These are phyloP conservation scores for Serendipita sp. DNA, from an alignment of 768 basidiomycete species.

Conservation along the genomic window DNA sequence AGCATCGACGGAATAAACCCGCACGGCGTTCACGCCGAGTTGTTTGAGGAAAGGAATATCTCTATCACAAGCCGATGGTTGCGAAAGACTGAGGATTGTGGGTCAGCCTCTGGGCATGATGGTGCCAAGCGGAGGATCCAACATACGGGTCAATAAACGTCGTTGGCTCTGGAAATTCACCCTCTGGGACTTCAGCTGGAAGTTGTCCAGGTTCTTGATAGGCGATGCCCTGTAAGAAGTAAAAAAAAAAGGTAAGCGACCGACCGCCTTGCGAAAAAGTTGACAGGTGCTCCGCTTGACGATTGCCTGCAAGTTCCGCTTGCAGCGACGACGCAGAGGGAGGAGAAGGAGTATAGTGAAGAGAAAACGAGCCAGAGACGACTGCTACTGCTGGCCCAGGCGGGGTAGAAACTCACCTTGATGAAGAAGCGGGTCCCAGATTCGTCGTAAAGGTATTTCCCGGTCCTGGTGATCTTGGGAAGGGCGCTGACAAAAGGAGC, in stretches of 20 bases:
- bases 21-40: conserved; percentile 65
- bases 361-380: neutral
- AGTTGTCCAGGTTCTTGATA: neutral
- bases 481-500: conserved; percentile 47
- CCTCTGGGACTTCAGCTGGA: conserved; percentile 18
- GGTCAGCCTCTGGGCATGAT: conserved; percentile 40
- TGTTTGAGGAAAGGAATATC: conserved; percentile 65
- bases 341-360: neutral
- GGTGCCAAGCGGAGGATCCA: conserved; percentile 6
- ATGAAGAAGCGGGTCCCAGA: conserved; percentile 73
- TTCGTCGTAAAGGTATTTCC: conserved; percentile 66
- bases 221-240: neutral
- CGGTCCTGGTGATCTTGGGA: conserved; percentile 47
- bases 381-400: neutral
- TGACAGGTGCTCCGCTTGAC: conserved; percentile 40
- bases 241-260: neutral
- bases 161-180: conserved; percentile 24
- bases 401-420: conserved; percentile 24
- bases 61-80: conserved; percentile 49
- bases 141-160: conserved; percentile 14
- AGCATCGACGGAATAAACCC: conserved; percentile 72
- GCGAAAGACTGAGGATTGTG: conserved; percentile 52
- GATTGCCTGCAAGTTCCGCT: conserved; percentile 60
- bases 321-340: neutral
- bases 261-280: neutral